Percentiles rank a stretch among this genome's conserved stretches.
Evolutionary conservation across 202 grass and related monocot genomes (phyloP).

Genomic region (Panicum hallii): DNA sequence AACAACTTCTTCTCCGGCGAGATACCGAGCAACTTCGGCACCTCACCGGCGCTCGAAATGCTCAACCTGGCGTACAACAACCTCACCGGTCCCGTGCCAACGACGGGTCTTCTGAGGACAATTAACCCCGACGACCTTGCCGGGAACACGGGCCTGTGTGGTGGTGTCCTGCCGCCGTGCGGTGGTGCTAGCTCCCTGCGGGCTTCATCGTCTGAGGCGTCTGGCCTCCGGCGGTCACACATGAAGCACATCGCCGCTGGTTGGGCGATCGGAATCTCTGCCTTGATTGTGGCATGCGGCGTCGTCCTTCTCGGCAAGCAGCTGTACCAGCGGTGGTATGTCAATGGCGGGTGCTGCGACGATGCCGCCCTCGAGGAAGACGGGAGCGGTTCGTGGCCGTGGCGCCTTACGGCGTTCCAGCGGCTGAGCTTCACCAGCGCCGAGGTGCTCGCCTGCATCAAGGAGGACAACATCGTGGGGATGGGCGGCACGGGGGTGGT

Average conservation of each 20-base stretch:
- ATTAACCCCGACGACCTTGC: constrained; percentile 88
- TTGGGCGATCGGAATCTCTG: constrained; percentile 76
- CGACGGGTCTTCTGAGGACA: constrained; percentile 68
- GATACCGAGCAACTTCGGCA: constrained; percentile 87
- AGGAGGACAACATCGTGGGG: constrained; percentile 89
- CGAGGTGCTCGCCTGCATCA: constrained; percentile 89
- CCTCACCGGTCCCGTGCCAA: constrained; percentile 70
- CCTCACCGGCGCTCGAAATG: constrained; percentile 85
- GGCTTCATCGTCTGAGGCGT: constrained; percentile 29
- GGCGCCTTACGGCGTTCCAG: constrained; percentile 90
- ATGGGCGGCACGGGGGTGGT: constrained; percentile 93
- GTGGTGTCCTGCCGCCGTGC: constrained; percentile 70
- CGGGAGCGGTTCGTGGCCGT: constrained; percentile 69
- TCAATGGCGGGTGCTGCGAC: constrained; percentile 74
- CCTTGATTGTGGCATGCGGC: constrained; percentile 42
- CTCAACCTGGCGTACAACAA: constrained; percentile 91
- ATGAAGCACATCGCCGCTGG: constrained; percentile 80
- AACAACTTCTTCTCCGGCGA: constrained; percentile 82
- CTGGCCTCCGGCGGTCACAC: constrained; percentile 53
- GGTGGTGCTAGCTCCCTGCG: constrained; percentile 42
- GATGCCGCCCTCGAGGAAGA: constrained; percentile 49
- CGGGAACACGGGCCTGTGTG: constrained; percentile 79
- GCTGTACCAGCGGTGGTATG: constrained; percentile 70
- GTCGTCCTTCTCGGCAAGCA: constrained; percentile 56
- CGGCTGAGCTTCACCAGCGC: constrained; percentile 83